These are phyloP conservation scores for Mycena galericulata DNA, from an alignment of 768 basidiomycete genomes.

Conservation along the genomic window DNA sequence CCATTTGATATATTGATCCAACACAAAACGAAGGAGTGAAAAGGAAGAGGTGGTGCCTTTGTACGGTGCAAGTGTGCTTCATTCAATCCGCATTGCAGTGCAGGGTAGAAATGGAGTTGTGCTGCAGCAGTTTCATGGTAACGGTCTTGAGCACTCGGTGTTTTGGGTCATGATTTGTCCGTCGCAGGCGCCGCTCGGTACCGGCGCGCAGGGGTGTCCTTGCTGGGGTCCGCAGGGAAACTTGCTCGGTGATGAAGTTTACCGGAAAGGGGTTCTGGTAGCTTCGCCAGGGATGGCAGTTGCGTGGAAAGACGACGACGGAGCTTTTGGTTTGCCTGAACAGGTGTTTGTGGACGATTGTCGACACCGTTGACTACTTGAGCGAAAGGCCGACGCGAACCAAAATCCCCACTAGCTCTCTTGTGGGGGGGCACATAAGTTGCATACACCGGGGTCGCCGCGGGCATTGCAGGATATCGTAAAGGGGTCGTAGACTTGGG, in stretches of 20 bases:
- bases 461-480: neutral
- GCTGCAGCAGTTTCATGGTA: neutral
- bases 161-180: neutral
- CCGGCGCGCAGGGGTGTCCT: neutral
- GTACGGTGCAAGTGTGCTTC: no score
- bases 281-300: neutral
- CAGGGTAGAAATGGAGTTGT: no score
- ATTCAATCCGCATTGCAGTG: no score
- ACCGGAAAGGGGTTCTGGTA: neutral
- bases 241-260: neutral
- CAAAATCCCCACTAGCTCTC: slow-evolving; percentile 11
- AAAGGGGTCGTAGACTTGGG: no score
- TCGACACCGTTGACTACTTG: slow-evolving; percentile 3
- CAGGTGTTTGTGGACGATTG: neutral
- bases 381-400: slow-evolving; percentile 7
- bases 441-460: neutral
- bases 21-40: neutral
- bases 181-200: neutral
- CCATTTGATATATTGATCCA: no score
- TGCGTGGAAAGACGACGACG: slow-evolving; percentile 8
- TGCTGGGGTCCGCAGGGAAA: neutral
- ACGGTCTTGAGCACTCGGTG: neutral
- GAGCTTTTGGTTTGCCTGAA: neutral
- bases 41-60: no score
- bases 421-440: slow-evolving; percentile 22